phyloP scores from a whole-genome alignment of 768 basidiomycete genomes.

The Cystobasidium tubakii region DNA sequence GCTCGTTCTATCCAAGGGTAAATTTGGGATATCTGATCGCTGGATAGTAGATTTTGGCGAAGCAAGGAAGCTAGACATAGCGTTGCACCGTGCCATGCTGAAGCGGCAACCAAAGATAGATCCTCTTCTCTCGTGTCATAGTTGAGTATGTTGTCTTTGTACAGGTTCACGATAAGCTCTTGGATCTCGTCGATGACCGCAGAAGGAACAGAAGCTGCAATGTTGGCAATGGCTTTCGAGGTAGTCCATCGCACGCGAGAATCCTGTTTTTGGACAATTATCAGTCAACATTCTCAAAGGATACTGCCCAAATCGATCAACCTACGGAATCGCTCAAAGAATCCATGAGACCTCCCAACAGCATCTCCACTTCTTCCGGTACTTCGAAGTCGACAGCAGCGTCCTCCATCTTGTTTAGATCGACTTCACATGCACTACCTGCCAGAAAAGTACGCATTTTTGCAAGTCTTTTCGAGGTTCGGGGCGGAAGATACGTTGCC shows the following conservation, averaged over 20 bases:
- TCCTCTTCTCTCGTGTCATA: constrained; percentile 57
- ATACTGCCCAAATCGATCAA: constrained; percentile 15
- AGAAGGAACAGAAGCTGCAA: constrained; percentile 69
- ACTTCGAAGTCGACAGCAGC: constrained; percentile 52
- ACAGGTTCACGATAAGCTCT: constrained; percentile 69
- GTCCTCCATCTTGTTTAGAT: too few species aligned
- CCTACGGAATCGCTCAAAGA: constrained; percentile 73
- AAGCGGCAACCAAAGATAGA: constrained; percentile 70
- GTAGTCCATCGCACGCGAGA: constrained; percentile 91
- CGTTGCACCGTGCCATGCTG: constrained; percentile 82
- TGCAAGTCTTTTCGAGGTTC: not conserved
- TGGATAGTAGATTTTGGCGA: constrained; percentile 62
- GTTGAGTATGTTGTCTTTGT: constrained; percentile 62
- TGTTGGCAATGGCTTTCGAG: constrained; percentile 81
- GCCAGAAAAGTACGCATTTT: not conserved
- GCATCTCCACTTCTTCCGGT: constrained; percentile 69
- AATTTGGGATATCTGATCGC: constrained; percentile 59
- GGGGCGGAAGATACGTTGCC: constrained; percentile 59
- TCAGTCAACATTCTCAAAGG: not conserved
- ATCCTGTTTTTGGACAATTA: constrained; percentile 58
- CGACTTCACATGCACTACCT: too few species aligned
- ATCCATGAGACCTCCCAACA: constrained; percentile 66
- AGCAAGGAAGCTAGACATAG: constrained; percentile 82
- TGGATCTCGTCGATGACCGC: constrained; percentile 76
- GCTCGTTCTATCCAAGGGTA: constrained; percentile 84